phyloP scores from a whole-genome alignment of 257 asterid genomes.

The Solanum bulbocastanum region DNA sequence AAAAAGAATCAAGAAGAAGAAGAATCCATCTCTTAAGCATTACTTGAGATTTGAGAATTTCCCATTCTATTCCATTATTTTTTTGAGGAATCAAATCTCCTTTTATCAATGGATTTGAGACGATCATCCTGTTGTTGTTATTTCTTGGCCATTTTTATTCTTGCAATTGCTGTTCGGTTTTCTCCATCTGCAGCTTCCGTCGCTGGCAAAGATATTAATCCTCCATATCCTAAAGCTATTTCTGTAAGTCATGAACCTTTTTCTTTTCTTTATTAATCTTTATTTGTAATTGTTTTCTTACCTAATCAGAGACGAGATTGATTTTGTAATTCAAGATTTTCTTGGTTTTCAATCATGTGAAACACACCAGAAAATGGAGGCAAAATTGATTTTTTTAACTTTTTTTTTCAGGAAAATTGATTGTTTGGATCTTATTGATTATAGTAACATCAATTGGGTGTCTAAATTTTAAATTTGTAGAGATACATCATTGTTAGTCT shows the following conservation, averaged over 20 bases:
- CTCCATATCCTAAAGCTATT: constrained; percentile 48
- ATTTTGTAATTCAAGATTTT: neutral
- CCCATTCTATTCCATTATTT: neutral
- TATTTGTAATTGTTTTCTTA: neutral
- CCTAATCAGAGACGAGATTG: neutral
- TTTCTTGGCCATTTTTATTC: constrained; percentile 12
- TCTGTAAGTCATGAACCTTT: constrained; percentile 21
- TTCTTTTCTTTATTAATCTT: neutral
- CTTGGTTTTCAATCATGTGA: neutral
- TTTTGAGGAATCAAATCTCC: neutral
- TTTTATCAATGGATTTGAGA: constrained; percentile 16
- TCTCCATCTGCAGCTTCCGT: constrained; percentile 21
- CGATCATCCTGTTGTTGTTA: neutral
- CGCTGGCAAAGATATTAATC: constrained; percentile 22
- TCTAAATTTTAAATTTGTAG: neutral
- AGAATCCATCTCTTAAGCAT: neutral
- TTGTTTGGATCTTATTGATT: neutral
- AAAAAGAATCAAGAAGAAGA: neutral
- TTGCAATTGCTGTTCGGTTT: constrained; percentile 15
- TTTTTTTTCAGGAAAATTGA: neutral
- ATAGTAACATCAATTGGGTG: neutral
- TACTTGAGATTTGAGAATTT: neutral
- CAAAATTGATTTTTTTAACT: neutral
- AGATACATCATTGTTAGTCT: neutral
- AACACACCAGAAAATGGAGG: neutral